A percentile compares a stretch with the other conserved stretches of the same genome.
These are phyloP conservation scores for Fusarium nematophilum DNA, from an alignment of 2,329 filamentous ascomycete genomes.

Conservation along the genomic window DNA sequence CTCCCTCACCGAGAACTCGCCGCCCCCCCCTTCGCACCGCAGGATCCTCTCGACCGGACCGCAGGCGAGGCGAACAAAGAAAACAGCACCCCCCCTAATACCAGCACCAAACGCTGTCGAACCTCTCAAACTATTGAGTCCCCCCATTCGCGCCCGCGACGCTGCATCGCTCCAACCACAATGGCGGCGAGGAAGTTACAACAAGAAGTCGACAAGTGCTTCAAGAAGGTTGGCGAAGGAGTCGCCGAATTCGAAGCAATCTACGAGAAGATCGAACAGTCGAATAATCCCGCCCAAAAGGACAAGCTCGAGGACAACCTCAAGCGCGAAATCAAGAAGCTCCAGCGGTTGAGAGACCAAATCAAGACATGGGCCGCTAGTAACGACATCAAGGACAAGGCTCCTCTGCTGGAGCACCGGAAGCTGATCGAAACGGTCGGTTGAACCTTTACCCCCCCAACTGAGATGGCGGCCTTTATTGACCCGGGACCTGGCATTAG, in stretches of 20 bases:
- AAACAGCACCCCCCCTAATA: slow-evolving; percentile 9
- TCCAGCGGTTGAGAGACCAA: slow-evolving; percentile 95
- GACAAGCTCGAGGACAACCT: slow-evolving; percentile 98
- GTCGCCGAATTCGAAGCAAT: slow-evolving; percentile 92
- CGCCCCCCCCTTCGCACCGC: slow-evolving; percentile 22
- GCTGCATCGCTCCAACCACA: slow-evolving; percentile 48
- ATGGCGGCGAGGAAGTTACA: slow-evolving; percentile 98
- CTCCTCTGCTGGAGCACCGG: slow-evolving; percentile 90
- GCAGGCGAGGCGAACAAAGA: slow-evolving; percentile 25
- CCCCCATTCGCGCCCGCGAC: slow-evolving; percentile 29
- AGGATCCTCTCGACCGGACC: slow-evolving; percentile 19
- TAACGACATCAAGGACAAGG: slow-evolving; percentile 99
- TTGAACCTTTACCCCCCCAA: slow-evolving; percentile 40
- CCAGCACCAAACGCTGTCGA: slow-evolving; percentile 12
- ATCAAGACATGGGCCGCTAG: slow-evolving; percentile 99
- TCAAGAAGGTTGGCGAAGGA: slow-evolving; percentile 97
- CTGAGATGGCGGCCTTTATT: slow-evolving; percentile 24
- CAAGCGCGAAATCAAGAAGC: slow-evolving; percentile 99
- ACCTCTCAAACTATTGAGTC: slow-evolving; percentile 12
- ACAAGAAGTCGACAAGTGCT: slow-evolving; percentile 99
- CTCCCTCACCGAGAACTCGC: slow-evolving; percentile 20
- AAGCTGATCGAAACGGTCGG: slow-evolving; percentile 96
- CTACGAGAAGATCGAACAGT: slow-evolving; percentile 97
- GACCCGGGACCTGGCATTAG: slow-evolving; percentile 57
- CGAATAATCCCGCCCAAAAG: slow-evolving; percentile 92